Evolutionary conservation across 2,329 filamentous ascomycete genomes (phyloP).

Genomic region (Monilinia vaccinii-corymbosi): DNA sequence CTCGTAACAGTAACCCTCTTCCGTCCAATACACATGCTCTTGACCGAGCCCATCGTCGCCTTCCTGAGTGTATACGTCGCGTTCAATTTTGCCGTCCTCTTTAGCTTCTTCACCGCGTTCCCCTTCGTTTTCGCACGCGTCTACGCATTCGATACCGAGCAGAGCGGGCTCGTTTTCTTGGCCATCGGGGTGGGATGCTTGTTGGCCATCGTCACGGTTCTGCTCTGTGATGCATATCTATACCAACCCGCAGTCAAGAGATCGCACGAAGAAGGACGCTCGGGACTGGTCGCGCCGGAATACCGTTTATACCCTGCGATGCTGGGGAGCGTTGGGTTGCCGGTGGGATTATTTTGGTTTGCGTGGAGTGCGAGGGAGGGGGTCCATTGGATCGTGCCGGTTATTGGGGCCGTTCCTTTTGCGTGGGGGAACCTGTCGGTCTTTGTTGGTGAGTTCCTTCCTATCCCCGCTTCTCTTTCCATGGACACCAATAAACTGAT

Average conservation of each 20-base stretch:
- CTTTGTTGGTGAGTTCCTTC: conserved; percentile 42
- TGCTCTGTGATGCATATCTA: conserved; percentile 34
- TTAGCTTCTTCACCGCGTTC: conserved; percentile 34
- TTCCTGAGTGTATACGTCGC: conserved; percentile 31
- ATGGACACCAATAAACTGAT: conserved; percentile 46
- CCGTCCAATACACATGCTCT: conserved; percentile 33
- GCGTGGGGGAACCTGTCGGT: conserved; percentile 51
- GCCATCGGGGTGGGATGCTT: conserved; percentile 35
- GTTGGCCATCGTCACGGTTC: conserved; percentile 34
- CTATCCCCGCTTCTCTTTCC: conserved; percentile 30
- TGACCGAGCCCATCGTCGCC: conserved; percentile 30
- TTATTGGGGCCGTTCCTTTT: conserved; percentile 45
- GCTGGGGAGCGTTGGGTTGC: conserved; percentile 45
- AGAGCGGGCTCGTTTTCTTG: conserved; percentile 32
- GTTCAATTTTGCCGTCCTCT: conserved; percentile 32
- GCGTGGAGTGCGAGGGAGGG: conserved; percentile 47
- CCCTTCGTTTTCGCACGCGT: conserved; percentile 31
- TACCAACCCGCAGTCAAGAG: conserved; percentile 28
- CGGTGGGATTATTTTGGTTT: conserved; percentile 46
- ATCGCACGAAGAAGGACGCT: not conserved
- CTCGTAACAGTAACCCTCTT: conserved; percentile 30
- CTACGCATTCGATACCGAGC: conserved; percentile 31
- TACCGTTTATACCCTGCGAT: conserved; percentile 50
- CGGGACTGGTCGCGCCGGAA: conserved; percentile 37
- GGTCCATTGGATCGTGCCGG: conserved; percentile 44